phyloP scores from a whole-genome alignment of 768 basidiomycete species.

The Lactarius akahatsu region DNA sequence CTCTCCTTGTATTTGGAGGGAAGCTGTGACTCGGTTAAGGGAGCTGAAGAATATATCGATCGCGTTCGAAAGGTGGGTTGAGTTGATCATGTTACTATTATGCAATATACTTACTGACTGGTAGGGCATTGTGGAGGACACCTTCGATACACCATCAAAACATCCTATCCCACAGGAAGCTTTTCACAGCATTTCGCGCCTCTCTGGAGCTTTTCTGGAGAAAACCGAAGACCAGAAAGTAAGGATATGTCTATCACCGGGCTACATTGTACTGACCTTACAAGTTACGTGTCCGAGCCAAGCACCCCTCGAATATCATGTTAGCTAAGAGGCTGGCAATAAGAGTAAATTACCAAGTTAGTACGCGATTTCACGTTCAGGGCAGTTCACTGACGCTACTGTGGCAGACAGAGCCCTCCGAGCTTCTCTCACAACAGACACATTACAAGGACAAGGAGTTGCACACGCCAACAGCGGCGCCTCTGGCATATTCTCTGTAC shows the following conservation, averaged over 20 bases:
- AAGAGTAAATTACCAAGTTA: slow-evolving; percentile 49
- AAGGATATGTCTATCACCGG: slow-evolving; percentile 39
- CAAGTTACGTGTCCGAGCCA: slow-evolving; percentile 59
- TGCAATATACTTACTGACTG: slow-evolving; percentile 6
- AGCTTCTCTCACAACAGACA: slow-evolving; percentile 15
- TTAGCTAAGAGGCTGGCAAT: slow-evolving; percentile 53
- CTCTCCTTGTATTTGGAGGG: slow-evolving; percentile 62
- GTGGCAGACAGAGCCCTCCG: slow-evolving; percentile 14
- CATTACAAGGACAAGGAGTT: slow-evolving; percentile 7
- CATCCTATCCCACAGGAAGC: slow-evolving; percentile 45
- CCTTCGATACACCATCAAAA: slow-evolving; percentile 45
- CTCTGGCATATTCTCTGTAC: slow-evolving; percentile 55
- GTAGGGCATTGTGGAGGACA: slow-evolving; percentile 37
- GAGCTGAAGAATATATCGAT: slow-evolving; percentile 47
- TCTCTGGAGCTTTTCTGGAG: slow-evolving; percentile 64
- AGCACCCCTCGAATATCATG: slow-evolving; percentile 39
- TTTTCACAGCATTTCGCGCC: slow-evolving; percentile 65
- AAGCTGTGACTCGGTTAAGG: slow-evolving; percentile 49
- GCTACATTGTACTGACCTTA: not conserved
- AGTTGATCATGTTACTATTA: not conserved
- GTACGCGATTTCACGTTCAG: not conserved
- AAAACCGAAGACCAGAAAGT: slow-evolving; percentile 43
- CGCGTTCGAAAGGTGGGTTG: slow-evolving; percentile 49
- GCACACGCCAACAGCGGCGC: slow-evolving; percentile 14
- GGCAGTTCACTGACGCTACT: slow-evolving; percentile 16